Evolutionary conservation across 1,139 yeast genomes (phyloP).

Genomic region (Debaryomyces coudertii): DNA sequence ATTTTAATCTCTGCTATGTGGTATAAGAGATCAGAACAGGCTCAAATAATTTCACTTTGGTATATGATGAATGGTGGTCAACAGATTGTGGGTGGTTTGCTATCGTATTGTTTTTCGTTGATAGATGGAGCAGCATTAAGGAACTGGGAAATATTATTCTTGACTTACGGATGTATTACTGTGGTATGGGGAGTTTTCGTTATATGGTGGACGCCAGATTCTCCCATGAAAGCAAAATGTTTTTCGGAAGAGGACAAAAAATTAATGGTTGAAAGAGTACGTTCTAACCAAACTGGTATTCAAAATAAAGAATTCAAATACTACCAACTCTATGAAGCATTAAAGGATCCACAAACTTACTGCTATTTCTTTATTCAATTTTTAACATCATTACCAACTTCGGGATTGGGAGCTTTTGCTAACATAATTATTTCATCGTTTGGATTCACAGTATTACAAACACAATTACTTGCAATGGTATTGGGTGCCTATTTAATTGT

Average conservation of each 20-base stretch:
- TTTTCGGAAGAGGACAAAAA: constrained; percentile 19
- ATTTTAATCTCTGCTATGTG: constrained; percentile 34
- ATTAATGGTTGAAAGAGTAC: constrained; percentile 17
- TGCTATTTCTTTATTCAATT: constrained; percentile 13
- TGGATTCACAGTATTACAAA: constrained; percentile 19
- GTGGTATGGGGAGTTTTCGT: not conserved
- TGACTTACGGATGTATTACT: constrained; percentile 24
- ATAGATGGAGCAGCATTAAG: constrained; percentile 14
- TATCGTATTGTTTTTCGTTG: constrained; percentile 15
- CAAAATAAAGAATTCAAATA: constrained; percentile 12
- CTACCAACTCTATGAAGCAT: constrained; percentile 15
- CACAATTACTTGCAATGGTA: constrained; percentile 21
- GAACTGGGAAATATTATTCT: constrained; percentile 24
- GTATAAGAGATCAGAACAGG: constrained; percentile 29
- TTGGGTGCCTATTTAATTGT: constrained; percentile 20
- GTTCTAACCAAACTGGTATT: constrained; percentile 16
- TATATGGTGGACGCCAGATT: constrained; percentile 10
- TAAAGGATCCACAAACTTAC: constrained; percentile 14
- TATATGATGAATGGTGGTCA: constrained; percentile 15
- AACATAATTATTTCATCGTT: constrained; percentile 15
- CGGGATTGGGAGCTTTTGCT: constrained; percentile 12
- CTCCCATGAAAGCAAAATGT: constrained; percentile 19
- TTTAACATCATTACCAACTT: constrained; percentile 4
- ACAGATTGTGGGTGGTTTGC: constrained; percentile 13
- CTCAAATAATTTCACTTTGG: constrained; percentile 31